Evolutionary conservation across 169 alveolate species (phyloP).

Genomic region (Plasmodium gonderi): DNA sequence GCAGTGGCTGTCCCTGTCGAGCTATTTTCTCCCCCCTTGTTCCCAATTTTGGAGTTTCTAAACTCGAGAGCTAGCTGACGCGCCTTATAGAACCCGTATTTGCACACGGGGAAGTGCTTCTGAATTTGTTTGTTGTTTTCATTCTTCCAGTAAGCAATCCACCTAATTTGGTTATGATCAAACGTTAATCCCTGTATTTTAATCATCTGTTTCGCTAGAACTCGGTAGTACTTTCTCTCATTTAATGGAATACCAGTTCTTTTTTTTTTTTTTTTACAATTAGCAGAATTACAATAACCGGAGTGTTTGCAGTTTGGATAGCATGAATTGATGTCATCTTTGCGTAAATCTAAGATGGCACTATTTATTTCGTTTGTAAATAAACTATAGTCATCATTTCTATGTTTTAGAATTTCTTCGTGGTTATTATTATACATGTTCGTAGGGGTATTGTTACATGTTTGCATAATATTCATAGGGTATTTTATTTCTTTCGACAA

Average conservation of each 20-base stretch:
- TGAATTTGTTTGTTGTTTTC: constrained; percentile 82
- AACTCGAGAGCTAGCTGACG: constrained; percentile 82
- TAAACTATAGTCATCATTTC: background rate
- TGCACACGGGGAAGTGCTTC: constrained; percentile 83
- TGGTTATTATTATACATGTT: background rate
- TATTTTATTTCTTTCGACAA: background rate
- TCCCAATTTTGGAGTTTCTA: constrained; percentile 24
- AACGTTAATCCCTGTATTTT: constrained; percentile 83
- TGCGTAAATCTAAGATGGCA: background rate
- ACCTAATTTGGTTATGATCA: constrained; percentile 84
- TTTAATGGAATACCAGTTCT: constrained; percentile 81
- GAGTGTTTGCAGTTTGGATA: background rate
- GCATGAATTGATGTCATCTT: background rate
- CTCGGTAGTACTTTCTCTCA: constrained; percentile 78
- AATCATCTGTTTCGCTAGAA: constrained; percentile 77
- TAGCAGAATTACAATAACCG: background rate
- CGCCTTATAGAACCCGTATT: constrained; percentile 80
- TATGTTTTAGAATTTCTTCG: background rate
- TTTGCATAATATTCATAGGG: background rate
- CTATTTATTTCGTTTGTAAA: constrained; percentile 3
- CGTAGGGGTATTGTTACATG: background rate
- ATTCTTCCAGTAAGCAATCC: constrained; percentile 86
- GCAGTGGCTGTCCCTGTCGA: background rate
- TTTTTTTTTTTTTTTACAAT: constrained; percentile 49
- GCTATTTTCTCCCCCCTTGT: background rate